phyloP scores from a whole-genome alignment of 305 asterid species.

The Vinca major region DNA sequence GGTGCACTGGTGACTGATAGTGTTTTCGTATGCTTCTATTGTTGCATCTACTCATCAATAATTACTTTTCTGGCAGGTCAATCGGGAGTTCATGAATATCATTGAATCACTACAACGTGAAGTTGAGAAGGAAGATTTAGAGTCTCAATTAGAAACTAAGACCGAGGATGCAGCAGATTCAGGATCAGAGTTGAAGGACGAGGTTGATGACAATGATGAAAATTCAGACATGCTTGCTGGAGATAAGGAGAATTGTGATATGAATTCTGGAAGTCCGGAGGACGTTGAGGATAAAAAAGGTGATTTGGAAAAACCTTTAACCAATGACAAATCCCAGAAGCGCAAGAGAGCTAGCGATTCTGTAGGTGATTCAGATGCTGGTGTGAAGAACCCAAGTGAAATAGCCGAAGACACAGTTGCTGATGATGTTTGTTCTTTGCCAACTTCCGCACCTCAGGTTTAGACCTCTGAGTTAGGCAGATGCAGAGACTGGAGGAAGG shows the following conservation, averaged over 20 bases:
- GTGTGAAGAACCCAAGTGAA: constrained; percentile 10
- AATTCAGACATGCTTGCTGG: constrained; percentile 19
- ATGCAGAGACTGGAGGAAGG: no score
- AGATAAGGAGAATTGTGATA: constrained; percentile 26
- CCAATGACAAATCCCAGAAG: constrained; percentile 19
- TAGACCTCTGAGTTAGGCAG: no score
- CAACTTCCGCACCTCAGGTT: no score
- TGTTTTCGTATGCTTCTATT: background rate
- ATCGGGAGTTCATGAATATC: constrained; percentile 69
- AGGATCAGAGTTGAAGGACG: constrained; percentile 20
- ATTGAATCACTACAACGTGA: constrained; percentile 57
- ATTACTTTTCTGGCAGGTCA: constrained; percentile 43
- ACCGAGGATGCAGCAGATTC: constrained; percentile 19
- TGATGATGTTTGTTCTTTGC: background rate
- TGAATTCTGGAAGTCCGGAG: constrained; percentile 24
- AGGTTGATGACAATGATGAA: constrained; percentile 22
- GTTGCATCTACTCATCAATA: background rate
- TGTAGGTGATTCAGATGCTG: constrained; percentile 1
- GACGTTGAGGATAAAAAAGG: constrained; percentile 20
- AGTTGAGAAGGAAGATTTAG: constrained; percentile 26
- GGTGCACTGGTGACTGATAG: no score
- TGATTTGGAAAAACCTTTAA: constrained; percentile 6
- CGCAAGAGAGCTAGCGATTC: constrained; percentile 17
- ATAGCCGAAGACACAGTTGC: background rate
- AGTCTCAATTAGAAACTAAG: constrained; percentile 17